phyloP scores from a whole-genome alignment of 2,329 filamentous ascomycete genomes.

The Meredithiella fracta region DNA sequence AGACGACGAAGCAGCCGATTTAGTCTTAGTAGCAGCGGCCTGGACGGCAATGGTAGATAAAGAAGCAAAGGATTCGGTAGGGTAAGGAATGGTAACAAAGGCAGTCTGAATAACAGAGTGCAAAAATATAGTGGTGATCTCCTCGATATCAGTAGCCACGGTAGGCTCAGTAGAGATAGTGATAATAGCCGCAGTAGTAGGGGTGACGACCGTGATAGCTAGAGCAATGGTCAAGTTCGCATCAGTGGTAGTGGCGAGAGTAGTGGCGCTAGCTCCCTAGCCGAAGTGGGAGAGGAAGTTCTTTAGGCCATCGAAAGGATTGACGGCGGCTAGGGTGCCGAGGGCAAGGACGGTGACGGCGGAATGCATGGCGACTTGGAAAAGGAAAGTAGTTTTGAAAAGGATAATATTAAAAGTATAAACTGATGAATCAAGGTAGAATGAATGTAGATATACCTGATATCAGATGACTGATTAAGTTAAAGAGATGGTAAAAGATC shows the following conservation, averaged over 20 bases:
- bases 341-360: slow-evolving; percentile 3
- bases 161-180: not conserved
- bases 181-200: not conserved
- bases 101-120: not conserved
- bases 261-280: not conserved
- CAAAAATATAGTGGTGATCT: not conserved
- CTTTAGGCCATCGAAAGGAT: not conserved
- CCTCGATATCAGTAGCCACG: not conserved
- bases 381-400: not conserved
- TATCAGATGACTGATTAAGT: not conserved
- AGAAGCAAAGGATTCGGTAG: not conserved
- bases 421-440: not conserved
- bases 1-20: not conserved
- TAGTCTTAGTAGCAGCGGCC: not conserved
- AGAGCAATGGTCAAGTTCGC: too few relatives aligned
- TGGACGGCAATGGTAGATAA: not conserved
- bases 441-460: slow-evolving; percentile 4
- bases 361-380: not conserved
- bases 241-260: not conserved
- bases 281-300: not conserved
- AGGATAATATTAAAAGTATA: not conserved
- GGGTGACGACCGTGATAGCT: not conserved
- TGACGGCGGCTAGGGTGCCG: slow-evolving; percentile 1
- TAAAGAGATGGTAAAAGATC: not conserved
- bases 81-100: not conserved